phyloP scores from a whole-genome alignment of 1,139 yeast genomes.

The Pichia terricola region DNA sequence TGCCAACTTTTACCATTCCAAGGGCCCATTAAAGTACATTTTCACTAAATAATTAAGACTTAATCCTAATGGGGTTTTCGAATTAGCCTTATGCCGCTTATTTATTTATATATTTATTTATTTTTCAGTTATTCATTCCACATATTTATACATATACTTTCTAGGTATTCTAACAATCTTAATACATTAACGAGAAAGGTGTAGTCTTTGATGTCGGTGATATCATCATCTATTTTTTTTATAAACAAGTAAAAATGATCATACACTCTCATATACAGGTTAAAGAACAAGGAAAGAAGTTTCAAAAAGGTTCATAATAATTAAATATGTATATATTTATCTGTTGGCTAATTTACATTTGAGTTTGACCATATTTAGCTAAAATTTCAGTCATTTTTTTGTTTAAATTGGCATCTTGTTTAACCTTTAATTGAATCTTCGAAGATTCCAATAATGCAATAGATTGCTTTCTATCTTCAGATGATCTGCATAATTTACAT shows the following conservation, averaged over 20 bases:
- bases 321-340: too few species aligned
- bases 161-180: too few species aligned
- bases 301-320: too few species aligned
- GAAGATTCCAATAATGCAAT: conserved; percentile 89
- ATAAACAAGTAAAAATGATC: too few species aligned
- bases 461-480: conserved; percentile 85
- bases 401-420: conserved; percentile 51
- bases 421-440: conserved; percentile 67
- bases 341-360: too few species aligned
- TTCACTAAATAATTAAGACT: conserved; percentile 54
- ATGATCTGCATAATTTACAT: conserved; percentile 70
- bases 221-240: too few species aligned
- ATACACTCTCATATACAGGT: too few species aligned
- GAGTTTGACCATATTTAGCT: conserved; percentile 4
- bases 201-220: too few species aligned
- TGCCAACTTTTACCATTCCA: conserved; percentile 57
- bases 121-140: neutral
- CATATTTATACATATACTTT: too few species aligned
- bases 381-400: conserved; percentile 35
- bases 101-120: conserved; percentile 9
- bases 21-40: conserved; percentile 70
- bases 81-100: neutral
- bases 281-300: too few species aligned
- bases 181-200: too few species aligned
- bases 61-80: neutral